Evolutionary conservation across 441 rosid species (phyloP).

Genomic region (Arabidopsis hybrid): DNA sequence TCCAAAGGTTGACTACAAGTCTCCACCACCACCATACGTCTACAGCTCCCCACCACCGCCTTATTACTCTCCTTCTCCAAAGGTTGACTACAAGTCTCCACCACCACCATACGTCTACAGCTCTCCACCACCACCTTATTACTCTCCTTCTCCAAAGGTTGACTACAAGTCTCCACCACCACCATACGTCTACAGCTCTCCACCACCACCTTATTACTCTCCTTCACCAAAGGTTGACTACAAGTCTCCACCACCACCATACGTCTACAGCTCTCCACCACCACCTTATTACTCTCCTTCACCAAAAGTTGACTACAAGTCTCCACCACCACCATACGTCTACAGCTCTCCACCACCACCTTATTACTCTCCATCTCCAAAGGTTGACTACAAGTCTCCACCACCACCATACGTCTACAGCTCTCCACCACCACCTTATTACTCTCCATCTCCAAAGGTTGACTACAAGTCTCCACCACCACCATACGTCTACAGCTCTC

Average conservation of each 20-base stretch:
- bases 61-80: no score
- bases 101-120: background rate
- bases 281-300: background rate
- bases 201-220: background rate
- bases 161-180: background rate
- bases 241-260: background rate
- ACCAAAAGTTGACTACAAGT: background rate
- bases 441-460: background rate
- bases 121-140: background rate
- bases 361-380: background rate
- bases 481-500: background rate
- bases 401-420: background rate
- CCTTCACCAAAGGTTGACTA: background rate
- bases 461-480: background rate
- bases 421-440: background rate
- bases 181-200: background rate
- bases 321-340: background rate
- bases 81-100: no score
- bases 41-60: no score
- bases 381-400: background rate
- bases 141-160: background rate
- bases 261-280: background rate
- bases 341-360: background rate
- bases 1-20: no score
- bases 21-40: no score